Evolutionary conservation across 768 basidiomycete genomes (phyloP), one percentile per base, ranked within the genome.

Genomic region (Xanthoconium stramineum): DNA sequence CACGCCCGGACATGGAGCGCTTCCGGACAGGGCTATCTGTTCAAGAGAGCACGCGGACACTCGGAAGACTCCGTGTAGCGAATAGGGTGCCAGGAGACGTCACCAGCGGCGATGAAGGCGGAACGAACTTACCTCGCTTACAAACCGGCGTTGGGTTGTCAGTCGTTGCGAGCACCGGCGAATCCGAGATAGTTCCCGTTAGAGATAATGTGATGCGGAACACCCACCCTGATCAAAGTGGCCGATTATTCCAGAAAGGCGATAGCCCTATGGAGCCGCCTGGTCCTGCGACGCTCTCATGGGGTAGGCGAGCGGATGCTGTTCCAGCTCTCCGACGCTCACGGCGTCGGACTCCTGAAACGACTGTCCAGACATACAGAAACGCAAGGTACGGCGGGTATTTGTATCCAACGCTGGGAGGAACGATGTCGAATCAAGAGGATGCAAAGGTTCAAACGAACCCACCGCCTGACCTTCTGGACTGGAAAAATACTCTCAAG

Each of bases 71-170:
- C 17, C 76, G 74, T 45, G 76, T 84, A 46, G 71, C 79, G 29
- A 83, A 84, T 61, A 69, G 76, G 50, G 65, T 73, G 2, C 77
- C 80, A 9, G 82, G 78, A 7, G 81, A 83, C 48, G 52, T 73
- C 44, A 69, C 71, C 3, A 74, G 76, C 29, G 71, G 68, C 1
- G 65, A 66, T 39, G 71, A 72, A 35, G 73, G 74, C 46, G 69
- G 67, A 17, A 48, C 46, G 33, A 65, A 55, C 46, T 2, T 50
- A 3, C 32, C 50, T 17, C 52, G 52, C 17, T n/a, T 47, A 30
- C 53, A 32, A 46, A 39, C 35, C 12, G 17, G 13, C 37, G 19
- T 37, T 29, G 33, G 42, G 24, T 10, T 35, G 33, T 17, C 33
- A 17, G 11, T 42, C n/a, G 20, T n/a, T 35, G 20, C 52, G 28